Percentiles rank a stretch among this genome's conserved stretches.
These are phyloP conservation scores for Hericium rajendrae DNA, from an alignment of 768 basidiomycete species.

Conservation along the genomic window DNA sequence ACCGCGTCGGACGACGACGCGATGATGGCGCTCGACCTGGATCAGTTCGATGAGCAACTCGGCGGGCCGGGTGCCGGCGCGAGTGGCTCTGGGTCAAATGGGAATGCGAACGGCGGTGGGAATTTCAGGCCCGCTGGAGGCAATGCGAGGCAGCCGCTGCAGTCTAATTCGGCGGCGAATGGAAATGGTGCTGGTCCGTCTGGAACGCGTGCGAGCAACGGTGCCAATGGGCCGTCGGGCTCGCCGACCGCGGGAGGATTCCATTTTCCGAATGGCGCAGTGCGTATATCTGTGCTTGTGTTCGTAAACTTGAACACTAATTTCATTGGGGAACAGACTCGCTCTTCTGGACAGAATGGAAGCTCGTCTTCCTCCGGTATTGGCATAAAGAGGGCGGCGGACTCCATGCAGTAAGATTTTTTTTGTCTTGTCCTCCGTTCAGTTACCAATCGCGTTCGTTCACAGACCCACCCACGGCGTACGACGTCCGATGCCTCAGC, in stretches of 20 bases:
- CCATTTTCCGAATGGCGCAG: neutral
- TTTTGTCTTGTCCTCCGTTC: neutral
- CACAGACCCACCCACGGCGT: too few relatives aligned
- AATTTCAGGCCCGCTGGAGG: neutral
- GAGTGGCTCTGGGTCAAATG: neutral
- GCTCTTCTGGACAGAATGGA: neutral
- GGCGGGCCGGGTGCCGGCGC: neutral
- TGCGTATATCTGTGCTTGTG: neutral
- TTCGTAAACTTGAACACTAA: neutral
- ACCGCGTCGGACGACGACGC: slow-evolving; percentile 55
- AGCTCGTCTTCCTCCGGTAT: slow-evolving; percentile 1
- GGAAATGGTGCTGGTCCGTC: neutral
- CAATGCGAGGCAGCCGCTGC: neutral
- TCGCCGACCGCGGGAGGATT: neutral
- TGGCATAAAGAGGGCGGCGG: slow-evolving; percentile 11
- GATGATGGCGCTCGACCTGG: slow-evolving; percentile 47
- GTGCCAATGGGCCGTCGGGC: neutral
- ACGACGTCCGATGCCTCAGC: neutral
- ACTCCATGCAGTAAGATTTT: slow-evolving; percentile 5
- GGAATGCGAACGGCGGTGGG: neutral
- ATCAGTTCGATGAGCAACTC: slow-evolving; percentile 24
- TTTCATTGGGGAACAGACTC: neutral
- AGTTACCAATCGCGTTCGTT: too few relatives aligned
- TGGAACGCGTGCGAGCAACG: neutral
- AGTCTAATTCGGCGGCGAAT: neutral